Percentiles rank a stretch among this genome's conserved stretches.
These are phyloP conservation scores for Cystobasidium slooffiae DNA, from an alignment of 1,284 basidiomycete species.

Conservation along the genomic window DNA sequence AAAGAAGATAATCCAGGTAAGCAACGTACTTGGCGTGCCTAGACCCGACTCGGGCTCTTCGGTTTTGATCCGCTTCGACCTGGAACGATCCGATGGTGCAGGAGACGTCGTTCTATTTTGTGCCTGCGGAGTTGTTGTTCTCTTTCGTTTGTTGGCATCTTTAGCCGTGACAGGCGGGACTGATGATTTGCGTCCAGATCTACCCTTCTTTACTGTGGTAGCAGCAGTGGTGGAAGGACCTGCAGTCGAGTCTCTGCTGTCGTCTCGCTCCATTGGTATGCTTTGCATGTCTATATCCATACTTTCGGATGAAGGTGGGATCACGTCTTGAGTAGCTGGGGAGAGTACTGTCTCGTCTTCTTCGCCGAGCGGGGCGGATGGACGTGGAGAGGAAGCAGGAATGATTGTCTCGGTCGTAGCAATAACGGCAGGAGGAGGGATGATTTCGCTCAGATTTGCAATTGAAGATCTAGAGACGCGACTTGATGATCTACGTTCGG, in stretches of 20 bases:
- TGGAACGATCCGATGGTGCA: conserved; percentile 29
- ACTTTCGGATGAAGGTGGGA: background rate
- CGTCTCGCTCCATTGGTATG: background rate
- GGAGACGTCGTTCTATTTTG: conserved; percentile 21
- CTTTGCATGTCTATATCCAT: conserved; percentile 7
- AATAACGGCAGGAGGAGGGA: background rate
- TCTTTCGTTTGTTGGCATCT: conserved; percentile 17
- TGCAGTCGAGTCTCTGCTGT: background rate
- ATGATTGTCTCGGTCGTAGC: background rate
- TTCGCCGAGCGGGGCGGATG: background rate
- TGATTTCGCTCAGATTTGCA: conserved; percentile 9
- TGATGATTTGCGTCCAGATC: background rate
- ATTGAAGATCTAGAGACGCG: conserved; percentile 3
- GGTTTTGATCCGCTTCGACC: conserved; percentile 37
- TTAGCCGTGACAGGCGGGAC: background rate
- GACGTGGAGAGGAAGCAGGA: background rate
- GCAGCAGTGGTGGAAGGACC: background rate
- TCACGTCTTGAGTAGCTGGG: background rate
- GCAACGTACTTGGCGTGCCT: conserved; percentile 37
- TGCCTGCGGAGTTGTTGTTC: conserved; percentile 21
- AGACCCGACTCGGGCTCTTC: conserved; percentile 39
- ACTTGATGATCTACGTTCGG: conserved; percentile 26
- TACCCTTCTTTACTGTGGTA: background rate
- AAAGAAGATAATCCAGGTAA: too few species aligned
- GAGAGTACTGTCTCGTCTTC: background rate